phyloP scores from a whole-genome alignment of 148 eudicot species.

The Hydrangea macrophylla region DNA sequence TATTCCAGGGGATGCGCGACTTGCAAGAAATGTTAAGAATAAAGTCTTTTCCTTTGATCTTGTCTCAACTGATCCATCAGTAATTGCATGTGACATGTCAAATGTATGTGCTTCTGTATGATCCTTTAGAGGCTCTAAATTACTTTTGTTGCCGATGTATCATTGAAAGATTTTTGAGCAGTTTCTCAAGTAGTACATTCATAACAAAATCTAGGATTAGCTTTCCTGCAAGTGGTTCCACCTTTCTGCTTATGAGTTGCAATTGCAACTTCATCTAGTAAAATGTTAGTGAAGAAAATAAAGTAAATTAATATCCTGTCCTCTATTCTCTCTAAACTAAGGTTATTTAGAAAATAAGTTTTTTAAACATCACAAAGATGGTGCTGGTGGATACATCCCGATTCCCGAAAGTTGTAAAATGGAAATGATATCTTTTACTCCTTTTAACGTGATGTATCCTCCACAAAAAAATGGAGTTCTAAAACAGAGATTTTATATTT shows the following conservation, averaged over 20 bases:
- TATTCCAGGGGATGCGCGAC: conserved; percentile 81
- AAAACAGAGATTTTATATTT: not conserved
- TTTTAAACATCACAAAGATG: too few species aligned
- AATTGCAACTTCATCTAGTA: not conserved
- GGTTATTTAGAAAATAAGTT: too few species aligned
- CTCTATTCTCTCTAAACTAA: too few species aligned
- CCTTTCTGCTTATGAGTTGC: not conserved
- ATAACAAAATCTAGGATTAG: not conserved
- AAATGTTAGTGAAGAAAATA: not conserved
- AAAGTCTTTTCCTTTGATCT: conserved; percentile 93
- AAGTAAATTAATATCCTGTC: not conserved
- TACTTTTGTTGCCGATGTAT: not conserved
- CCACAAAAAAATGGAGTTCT: not conserved
- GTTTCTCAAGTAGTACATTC: not conserved
- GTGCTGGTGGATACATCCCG: not conserved
- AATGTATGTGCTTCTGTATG: conserved; percentile 44
- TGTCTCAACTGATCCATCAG: conserved; percentile 78
- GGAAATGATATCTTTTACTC: too few species aligned
- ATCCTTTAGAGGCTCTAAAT: not conserved
- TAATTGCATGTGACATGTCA: conserved; percentile 98
- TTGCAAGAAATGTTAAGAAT: conserved; percentile 77
- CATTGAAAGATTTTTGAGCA: not conserved
- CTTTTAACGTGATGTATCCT: too few species aligned
- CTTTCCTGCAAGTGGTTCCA: not conserved
- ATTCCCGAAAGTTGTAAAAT: too few species aligned